Evolutionary conservation across 169 alveolate species (phyloP).

Genomic region (Plasmodium sp.): DNA sequence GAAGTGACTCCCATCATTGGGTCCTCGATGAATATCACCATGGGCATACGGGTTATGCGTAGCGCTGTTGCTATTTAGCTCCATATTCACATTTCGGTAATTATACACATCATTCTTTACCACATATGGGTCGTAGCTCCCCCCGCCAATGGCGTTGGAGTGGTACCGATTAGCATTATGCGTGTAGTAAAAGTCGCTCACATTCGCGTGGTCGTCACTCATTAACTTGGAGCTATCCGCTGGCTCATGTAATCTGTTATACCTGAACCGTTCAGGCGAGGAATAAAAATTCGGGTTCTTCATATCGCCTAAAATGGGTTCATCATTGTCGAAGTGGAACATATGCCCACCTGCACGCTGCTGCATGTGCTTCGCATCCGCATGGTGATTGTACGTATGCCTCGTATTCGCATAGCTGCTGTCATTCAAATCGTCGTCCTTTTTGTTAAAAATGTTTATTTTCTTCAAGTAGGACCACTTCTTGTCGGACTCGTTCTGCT

Average conservation of each 20-base stretch:
- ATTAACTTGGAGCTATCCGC: conserved; percentile 11
- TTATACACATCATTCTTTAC: conserved; percentile 38
- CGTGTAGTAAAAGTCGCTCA: neutral
- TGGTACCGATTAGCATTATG: neutral
- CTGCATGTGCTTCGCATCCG: neutral
- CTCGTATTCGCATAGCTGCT: neutral
- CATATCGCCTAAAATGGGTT: conserved; percentile 16
- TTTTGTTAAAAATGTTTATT: conserved; percentile 31
- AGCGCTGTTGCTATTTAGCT: conserved; percentile 1
- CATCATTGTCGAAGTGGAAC: conserved; percentile 30
- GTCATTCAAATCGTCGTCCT: conserved; percentile 8
- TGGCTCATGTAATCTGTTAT: conserved; percentile 22
- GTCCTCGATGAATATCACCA: conserved; percentile 7
- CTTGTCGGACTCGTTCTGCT: conserved; percentile 26
- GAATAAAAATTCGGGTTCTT: conserved; percentile 24
- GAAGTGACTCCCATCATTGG: neutral
- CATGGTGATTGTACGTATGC: neutral
- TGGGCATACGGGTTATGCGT: neutral
- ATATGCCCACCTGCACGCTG: conserved; percentile 10
- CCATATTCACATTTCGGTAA: conserved; percentile 17
- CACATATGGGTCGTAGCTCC: conserved; percentile 26
- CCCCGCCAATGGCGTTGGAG: neutral
- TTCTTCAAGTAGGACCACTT: conserved; percentile 61
- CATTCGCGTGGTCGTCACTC: conserved; percentile 9
- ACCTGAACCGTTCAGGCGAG: conserved; percentile 23